Base-by-base conservation (phyloP, 305 asterid species). In the Solanum hybrid region DNA sequence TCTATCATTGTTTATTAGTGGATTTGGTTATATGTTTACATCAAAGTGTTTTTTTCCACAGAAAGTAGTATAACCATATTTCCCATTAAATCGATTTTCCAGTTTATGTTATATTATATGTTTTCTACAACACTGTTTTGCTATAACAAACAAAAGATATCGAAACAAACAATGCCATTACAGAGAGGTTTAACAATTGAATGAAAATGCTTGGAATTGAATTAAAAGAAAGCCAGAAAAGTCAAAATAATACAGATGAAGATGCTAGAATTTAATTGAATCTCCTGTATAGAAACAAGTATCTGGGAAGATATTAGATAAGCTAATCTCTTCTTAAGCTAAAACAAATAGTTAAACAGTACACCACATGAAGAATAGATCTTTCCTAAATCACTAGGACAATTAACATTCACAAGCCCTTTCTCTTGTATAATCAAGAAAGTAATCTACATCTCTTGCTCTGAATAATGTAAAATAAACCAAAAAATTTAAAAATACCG, bases 391-490 rank as follows among this genome's bases (percentile, higher is more conserved):
- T 66, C 85, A 46, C 85, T 89, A 73, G 71, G 76, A 84, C 75
- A 71, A 46, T 69, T 85, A 89, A 73, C 88, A 89, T 89, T 89
- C 90, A 89, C 88, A 85, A 32, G 24, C 90, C 76, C 51, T 69
- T 80, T 26, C 66, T 89, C 90, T 86, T 72, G 79, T 89, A 24
- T 77, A 85, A 40, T 73, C 56, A 89, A 31, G 88, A 82, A 89
- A 89, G 85, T 89, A 89, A 24, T 85, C 90, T 89, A 89, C 90
- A 85, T 89, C 88, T 80, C 87, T 89, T 82, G 88, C 64, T 16
- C 76, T 14, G 86, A 42, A 73, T 6, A 38, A 85, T 29, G 16
- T 36, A 11, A 71, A 85, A 89, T 24, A 27, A 42, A 29, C 78
- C 36, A 76, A 82, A 69, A 46, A 84, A 81, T 14, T 79, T 27